A percentile compares a stretch with the other conserved stretches of the same genome.
Evolutionary conservation across 2,329 filamentous ascomycete genomes (phyloP).

Genomic region (Metarhizium guizhouense): DNA sequence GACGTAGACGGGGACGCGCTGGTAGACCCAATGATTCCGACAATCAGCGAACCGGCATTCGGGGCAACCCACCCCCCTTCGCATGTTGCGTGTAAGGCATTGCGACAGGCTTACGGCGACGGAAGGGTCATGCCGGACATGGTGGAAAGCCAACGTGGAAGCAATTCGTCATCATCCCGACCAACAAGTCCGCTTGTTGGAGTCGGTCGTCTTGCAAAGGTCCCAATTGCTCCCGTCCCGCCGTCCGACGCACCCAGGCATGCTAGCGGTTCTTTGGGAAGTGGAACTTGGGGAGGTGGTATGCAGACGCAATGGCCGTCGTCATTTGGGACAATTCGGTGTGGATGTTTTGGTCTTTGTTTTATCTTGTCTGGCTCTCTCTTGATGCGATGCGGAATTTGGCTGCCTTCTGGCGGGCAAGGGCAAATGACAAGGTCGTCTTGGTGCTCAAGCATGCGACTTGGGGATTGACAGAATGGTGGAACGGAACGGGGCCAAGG

Average conservation of each 20-base stretch:
- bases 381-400: not conserved
- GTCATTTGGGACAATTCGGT: slow-evolving; percentile 1
- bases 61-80: slow-evolving; percentile 3
- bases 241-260: no score
- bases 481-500: no score
- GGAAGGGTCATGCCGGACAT: not conserved
- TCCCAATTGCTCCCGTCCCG: not conserved
- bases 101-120: slow-evolving; percentile 2
- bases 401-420: not conserved
- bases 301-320: slow-evolving; percentile 2
- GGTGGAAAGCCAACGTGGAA: not conserved
- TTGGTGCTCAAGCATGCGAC: not conserved
- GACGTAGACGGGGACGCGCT: not conserved
- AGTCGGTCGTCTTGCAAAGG: not conserved
- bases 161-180: not conserved
- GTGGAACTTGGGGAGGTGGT: not conserved
- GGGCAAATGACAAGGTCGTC: no score
- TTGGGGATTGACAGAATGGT: not conserved
- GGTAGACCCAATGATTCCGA: not conserved
- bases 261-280: not conserved
- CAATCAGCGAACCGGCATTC: slow-evolving; percentile 2
- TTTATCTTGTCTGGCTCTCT: not conserved
- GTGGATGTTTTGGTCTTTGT: not conserved
- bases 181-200: no score
- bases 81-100: not conserved